phyloP scores from a whole-genome alignment of 768 basidiomycete genomes.

The Lyophyllum decastes region DNA sequence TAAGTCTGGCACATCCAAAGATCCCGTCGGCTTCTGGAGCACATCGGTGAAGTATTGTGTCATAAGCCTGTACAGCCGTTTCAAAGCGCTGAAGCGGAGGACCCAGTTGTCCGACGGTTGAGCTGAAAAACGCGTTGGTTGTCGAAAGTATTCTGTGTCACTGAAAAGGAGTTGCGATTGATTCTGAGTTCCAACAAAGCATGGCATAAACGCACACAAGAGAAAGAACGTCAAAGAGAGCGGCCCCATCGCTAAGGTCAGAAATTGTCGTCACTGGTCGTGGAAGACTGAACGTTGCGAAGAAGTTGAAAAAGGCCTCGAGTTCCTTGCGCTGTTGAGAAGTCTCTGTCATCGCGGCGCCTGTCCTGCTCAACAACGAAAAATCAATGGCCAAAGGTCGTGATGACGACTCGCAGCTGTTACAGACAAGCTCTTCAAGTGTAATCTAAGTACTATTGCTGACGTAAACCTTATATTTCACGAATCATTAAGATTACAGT shows the following conservation, averaged over 20 bases:
- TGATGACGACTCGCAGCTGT: not conserved
- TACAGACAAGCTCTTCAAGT: not conserved
- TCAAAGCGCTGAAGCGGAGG: conserved; percentile 78
- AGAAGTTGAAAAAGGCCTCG: conserved; percentile 81
- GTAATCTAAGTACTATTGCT: not conserved
- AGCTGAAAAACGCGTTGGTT: conserved; percentile 53
- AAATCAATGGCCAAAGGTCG: conserved; percentile 1
- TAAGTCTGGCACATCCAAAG: conserved; percentile 85
- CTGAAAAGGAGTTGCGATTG: conserved; percentile 36
- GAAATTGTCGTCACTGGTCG: conserved; percentile 60
- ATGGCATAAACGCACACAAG: conserved; percentile 57
- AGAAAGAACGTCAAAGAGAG: conserved; percentile 73
- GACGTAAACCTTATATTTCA: conserved; percentile 6
- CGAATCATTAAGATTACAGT: too few species aligned
- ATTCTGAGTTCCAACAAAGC: not conserved
- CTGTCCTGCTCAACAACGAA: not conserved
- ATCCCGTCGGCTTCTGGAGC: conserved; percentile 74
- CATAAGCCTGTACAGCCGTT: conserved; percentile 84
- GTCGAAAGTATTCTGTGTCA: conserved; percentile 79
- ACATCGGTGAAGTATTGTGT: conserved; percentile 87
- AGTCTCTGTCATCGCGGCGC: conserved; percentile 33
- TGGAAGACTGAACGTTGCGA: conserved; percentile 69
- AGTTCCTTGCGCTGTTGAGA: conserved; percentile 57
- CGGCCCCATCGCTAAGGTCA: conserved; percentile 81
- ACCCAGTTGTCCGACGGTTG: conserved; percentile 89